A percentile compares a stretch with the other conserved stretches of the same genome.
Evolutionary conservation across 768 basidiomycete genomes (phyloP).

Genomic region (Hygrophoropsis aurantiaca): DNA sequence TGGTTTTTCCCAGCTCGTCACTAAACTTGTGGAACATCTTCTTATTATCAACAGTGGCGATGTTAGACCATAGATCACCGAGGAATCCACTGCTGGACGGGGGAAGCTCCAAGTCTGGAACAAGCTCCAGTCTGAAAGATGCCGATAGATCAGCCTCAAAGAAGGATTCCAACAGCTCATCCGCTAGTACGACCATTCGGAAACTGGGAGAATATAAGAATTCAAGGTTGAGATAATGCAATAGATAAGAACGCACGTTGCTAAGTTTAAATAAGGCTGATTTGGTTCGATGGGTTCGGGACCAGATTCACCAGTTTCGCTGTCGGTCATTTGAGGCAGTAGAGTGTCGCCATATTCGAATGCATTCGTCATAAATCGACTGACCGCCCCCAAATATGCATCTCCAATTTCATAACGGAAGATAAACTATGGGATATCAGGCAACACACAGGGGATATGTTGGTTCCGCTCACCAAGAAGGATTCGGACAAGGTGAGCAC

Average conservation of each 20-base stretch:
- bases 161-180: constrained; percentile 95
- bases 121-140: constrained; percentile 79
- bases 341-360: constrained; percentile 98
- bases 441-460: constrained; percentile 1
- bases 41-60: constrained; percentile 90
- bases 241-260: constrained; percentile 55
- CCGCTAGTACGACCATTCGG: constrained; percentile 98
- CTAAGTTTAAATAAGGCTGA: constrained; percentile 89
- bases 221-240: neutral
- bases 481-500: constrained; percentile 94
- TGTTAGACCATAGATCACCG: constrained; percentile 86
- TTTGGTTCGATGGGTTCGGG: constrained; percentile 64
- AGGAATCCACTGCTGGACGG: constrained; percentile 59
- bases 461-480: constrained; percentile 62
- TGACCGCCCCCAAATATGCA: constrained; percentile 93
- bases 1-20: constrained; percentile 91
- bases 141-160: constrained; percentile 90
- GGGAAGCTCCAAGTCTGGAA: constrained; percentile 67
- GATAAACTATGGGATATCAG: constrained; percentile 69
- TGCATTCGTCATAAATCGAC: constrained; percentile 96
- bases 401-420: constrained; percentile 97
- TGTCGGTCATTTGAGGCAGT: constrained; percentile 45
- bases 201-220: constrained; percentile 52
- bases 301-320: constrained; percentile 35
- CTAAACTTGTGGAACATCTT: constrained; percentile 91